Evolutionary conservation across 164 flowering plant genomes (phyloP).

Genomic region (Aristolochia fimbriata): DNA sequence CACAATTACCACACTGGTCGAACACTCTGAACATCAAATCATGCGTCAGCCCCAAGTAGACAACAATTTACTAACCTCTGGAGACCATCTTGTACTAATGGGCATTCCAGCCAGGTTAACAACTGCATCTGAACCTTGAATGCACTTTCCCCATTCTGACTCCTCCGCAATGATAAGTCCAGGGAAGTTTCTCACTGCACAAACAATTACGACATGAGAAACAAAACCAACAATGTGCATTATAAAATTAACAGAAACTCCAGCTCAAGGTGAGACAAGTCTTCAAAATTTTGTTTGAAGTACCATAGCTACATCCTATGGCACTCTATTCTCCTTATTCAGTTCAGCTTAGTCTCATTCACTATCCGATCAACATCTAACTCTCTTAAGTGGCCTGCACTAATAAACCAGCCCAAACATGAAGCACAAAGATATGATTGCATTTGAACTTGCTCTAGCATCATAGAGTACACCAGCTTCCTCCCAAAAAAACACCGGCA

Average conservation of each 20-base stretch:
- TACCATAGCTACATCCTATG: neutral
- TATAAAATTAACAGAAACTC: neutral
- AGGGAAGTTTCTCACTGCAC: conserved; percentile 58
- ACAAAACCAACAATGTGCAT: neutral
- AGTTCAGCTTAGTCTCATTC: too few species aligned
- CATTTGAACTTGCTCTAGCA: too few species aligned
- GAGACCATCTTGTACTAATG: conserved; percentile 92
- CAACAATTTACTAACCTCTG: conserved; percentile 48
- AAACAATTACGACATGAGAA: neutral
- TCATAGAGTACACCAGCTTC: too few species aligned
- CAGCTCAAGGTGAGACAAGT: neutral
- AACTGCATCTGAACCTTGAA: conserved; percentile 80
- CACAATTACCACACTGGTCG: neutral
- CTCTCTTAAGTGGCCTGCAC: too few species aligned
- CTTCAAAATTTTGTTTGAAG: neutral
- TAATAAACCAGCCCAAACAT: too few species aligned
- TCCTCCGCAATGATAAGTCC: conserved; percentile 81
- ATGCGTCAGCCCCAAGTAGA: too few species aligned
- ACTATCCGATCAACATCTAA: too few species aligned
- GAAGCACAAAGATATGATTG: too few species aligned
- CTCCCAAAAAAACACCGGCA: too few species aligned
- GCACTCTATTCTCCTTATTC: neutral
- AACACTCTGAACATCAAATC: too few species aligned
- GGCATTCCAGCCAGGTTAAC: conserved; percentile 96
- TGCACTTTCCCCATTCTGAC: conserved; percentile 65